Base-by-base conservation (phyloP, 371 early-diverging fungal genomes). In the Funneliformis caledonium region DNA sequence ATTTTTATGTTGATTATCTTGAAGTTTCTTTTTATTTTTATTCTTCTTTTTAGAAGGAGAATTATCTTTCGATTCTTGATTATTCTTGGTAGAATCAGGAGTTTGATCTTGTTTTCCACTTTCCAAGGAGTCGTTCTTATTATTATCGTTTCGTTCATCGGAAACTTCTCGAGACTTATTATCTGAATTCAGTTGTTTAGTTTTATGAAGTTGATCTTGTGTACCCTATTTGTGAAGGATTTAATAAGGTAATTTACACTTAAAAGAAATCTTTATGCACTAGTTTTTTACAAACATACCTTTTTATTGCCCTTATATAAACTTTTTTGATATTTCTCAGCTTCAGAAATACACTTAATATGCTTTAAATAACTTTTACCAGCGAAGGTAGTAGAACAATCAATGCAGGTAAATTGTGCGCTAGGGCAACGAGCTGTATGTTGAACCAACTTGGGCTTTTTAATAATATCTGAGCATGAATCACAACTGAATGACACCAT, bases 271-370 rank as follows among this genome's bases (percentile, higher is more conserved):
- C 19, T 2, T 19, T 16, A 56, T 52, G 6, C 33, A 31, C 14
- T 5, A 7, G 65, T 26, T 26, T 31, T 26, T 65, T 31, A 22
- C 37, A 37, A 3, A 3, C 37, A 65, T 65, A 88, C 89, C 89
- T 91, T 90, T 78, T 88, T 89, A 56, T 56, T 19, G 62, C 86
- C 87, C 78, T 91, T 87, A 80, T 88, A 91, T 16, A 91, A 83
- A 19, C 88, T 83, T 81, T 91, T 91, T 83, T 97, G 93, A 83
- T 95, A 96, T 84, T 97, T 98, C 87, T 98, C 94, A 3, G 93
- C 95, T 84, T 98, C 98, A 22, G 92, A 90, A 59, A 97, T 96
- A 84, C 98, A 97, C 8, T 92, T 89, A 0, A 92, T 96, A 83
- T 98, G 98, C 8, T 87, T 82, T 50, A 93, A 88, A 85, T 94